Base-by-base conservation (phyloP, 805 yeast species). In the Starmerella cellae region DNA sequence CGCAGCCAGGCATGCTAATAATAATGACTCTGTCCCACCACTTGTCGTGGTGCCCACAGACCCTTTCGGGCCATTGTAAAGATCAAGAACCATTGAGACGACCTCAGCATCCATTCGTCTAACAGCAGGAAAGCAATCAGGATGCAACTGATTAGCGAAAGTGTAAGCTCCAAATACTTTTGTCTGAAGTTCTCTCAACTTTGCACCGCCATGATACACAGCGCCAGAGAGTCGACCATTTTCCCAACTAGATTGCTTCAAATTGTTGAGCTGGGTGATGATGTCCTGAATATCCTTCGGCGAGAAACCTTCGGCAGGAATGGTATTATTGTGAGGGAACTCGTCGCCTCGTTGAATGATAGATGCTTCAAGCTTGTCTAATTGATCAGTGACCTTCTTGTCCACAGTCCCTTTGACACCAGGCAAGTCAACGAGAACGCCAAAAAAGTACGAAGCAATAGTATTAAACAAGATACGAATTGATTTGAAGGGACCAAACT, bases 51-150 rank as follows among this genome's bases (percentile, higher is more conserved):
- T 77, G 14, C 97, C 97, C 51, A 76, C 75, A 22, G 77, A 75
- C 1, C 68, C 67, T 37, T 67, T 63, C 1, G 96, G 95, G 0
- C 88, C 95, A 60, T 87, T 71, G 65, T 79, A 88, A 54, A 87
- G 56, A 17, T 68, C 70, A 48, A 91, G 65, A 4, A 81, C 87
- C 97, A 91, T 91, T 1, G 88, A 68, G 3, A 88, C 96, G 10
- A 87, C 83, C 56, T 91, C 97, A 5, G 95, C 67, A 58, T 88
- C 98, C 95, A 88, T 87, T 60, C 88, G 85, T 34, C 98, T 74
- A 6, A 88, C 82, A 5, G 93, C 97, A 0, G 97, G 98, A 57
- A 88, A 88, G 3, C 85, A 91, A 61, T 88, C 97, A 0, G 98
- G 98, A 59, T 88, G 98, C 39, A 88, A 67, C 62, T 91, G 98